phyloP scores from a whole-genome alignment of 1,139 yeast genomes.

The Lodderomyces jiufengensis region DNA sequence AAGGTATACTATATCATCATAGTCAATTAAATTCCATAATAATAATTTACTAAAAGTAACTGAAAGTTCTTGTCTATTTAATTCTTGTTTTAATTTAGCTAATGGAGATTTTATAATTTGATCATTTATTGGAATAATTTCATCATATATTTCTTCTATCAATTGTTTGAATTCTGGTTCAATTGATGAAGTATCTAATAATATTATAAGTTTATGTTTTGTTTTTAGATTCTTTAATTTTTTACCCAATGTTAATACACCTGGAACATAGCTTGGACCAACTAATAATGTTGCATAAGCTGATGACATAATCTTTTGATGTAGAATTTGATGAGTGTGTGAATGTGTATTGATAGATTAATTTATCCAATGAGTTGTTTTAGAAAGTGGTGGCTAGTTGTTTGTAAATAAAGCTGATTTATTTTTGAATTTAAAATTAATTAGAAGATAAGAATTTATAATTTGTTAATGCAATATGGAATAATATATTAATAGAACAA shows the following conservation, averaged over 20 bases:
- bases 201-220: conserved; percentile 19
- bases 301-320: conserved; percentile 15
- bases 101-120: conserved; percentile 19
- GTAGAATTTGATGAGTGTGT: too few species aligned
- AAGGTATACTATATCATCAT: conserved; percentile 24
- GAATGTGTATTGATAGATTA: too few species aligned
- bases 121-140: conserved; percentile 23
- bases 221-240: conserved; percentile 21
- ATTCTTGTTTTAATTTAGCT: conserved; percentile 17
- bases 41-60: conserved; percentile 27
- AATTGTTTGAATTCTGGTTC: conserved; percentile 18
- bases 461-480: too few species aligned
- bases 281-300: conserved; percentile 32
- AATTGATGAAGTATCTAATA: conserved; percentile 19
- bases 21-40: conserved; percentile 26
- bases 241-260: conserved; percentile 27
- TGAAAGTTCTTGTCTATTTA: conserved; percentile 28
- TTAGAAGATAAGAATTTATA: too few species aligned
- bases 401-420: too few species aligned
- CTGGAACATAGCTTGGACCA: conserved; percentile 28
- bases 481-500: too few species aligned
- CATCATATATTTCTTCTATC: conserved; percentile 22
- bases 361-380: too few species aligned
- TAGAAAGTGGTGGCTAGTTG: too few species aligned
- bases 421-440: too few species aligned